Base-by-base conservation (phyloP, 2,329 filamentous ascomycete genomes). In the Botrytis fabae region DNA sequence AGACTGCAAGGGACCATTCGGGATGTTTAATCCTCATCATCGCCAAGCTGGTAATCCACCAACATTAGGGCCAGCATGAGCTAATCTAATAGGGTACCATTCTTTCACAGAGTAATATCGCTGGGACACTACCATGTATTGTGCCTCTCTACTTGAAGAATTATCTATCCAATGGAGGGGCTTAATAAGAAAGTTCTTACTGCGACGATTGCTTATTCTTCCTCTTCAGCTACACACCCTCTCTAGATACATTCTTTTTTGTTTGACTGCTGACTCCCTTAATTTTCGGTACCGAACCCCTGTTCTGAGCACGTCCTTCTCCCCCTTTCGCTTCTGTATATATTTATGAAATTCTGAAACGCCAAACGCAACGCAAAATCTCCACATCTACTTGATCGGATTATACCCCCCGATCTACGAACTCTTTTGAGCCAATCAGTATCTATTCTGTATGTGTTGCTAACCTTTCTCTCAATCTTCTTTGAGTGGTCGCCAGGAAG, bases 21-120 rank as follows among this genome's bases (percentile, higher is more conserved):
- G 59, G 22, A 40, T 25, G 25, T 61, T 38, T 61, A 61, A 61
- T 62, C 60, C 59, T 61, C 32, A 25, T 60, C 59, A 57, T 57
- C 51, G 51, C 51, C 57, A 60, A 60, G 57, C 57, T 25, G 35
- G 9, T 22, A 16, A 48, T 28, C 42, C 62, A 35, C 62, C 42
- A 64, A 64, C 62, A 48, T 48, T 64, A 64, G 62, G 62, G 62
- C 62, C 42, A 64, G 28, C 8, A 48, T 64, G 22, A 42, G 40
- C 61, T 32, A 64, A 32, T 64, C n/a, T 32, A 22, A 64, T 64
- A 40, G 32, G 59, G 35, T 61, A 61, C 59, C 59, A 61, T 40
- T 61, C 35, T 61, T 38, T 22, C 59, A 16, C 18, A 35, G 59
- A 38, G 14, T 48, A 48, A 64, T 48, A 64, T 64, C 42, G 20